phyloP scores from a whole-genome alignment of 805 yeast species.

The Candida nonsorbophila region DNA sequence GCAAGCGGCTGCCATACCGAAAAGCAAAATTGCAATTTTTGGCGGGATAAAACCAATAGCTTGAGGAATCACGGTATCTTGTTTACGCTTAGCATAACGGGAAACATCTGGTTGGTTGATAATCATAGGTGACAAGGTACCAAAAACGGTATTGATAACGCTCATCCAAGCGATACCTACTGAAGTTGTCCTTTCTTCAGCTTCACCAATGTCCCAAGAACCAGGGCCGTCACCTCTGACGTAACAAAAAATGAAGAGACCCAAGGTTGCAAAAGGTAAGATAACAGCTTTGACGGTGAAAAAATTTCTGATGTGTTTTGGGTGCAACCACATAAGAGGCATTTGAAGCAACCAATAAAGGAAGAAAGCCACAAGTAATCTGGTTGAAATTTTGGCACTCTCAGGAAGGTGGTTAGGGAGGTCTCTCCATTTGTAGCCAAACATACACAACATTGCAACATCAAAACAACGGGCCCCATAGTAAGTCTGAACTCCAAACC shows the following conservation, averaged over 20 bases:
- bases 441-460: constrained; percentile 6
- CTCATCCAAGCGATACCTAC: constrained; percentile 9
- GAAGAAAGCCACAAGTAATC: constrained; percentile 6
- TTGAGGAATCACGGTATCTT: constrained; percentile 8
- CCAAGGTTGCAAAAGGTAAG: constrained; percentile 8
- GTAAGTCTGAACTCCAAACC: constrained; percentile 9
- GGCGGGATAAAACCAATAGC: constrained; percentile 10
- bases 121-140: constrained; percentile 11
- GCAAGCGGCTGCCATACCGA: constrained; percentile 9
- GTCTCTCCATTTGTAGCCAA: constrained; percentile 9
- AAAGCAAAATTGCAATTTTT: constrained; percentile 6
- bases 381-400: constrained; percentile 7
- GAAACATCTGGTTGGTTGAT: constrained; percentile 11
- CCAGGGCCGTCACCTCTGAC: constrained; percentile 10
- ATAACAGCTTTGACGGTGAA: constrained; percentile 8
- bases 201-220: constrained; percentile 7
- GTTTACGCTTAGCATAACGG: constrained; percentile 9
- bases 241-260: constrained; percentile 7
- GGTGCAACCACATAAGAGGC: constrained; percentile 10
- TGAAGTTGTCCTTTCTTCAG: constrained; percentile 1
- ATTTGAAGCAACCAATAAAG: constrained; percentile 8
- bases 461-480: constrained; percentile 5
- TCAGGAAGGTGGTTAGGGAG: constrained; percentile 7
- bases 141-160: constrained; percentile 8
- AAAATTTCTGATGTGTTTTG: constrained; percentile 8